Evolutionary conservation across 1,284 basidiomycete species (phyloP).

Genomic region (Retiboletus flavoniger): DNA sequence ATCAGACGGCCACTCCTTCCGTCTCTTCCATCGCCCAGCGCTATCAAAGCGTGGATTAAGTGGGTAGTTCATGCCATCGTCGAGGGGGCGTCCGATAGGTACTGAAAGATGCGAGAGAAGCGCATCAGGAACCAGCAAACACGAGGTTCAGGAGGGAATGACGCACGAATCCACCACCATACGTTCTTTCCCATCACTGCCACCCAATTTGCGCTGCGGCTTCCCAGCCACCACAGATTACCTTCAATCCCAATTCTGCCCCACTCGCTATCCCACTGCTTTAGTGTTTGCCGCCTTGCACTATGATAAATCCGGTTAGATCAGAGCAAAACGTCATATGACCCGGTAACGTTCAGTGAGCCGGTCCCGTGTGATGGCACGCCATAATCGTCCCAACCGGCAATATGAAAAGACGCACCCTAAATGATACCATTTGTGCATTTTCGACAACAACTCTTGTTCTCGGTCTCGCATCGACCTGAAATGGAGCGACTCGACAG

Average conservation of each 20-base stretch:
- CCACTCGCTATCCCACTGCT: constrained; percentile 76
- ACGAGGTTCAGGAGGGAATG: background rate
- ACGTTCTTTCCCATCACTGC: constrained; percentile 68
- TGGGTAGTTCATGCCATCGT: constrained; percentile 64
- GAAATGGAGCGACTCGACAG: constrained; percentile 70
- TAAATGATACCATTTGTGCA: constrained; percentile 49
- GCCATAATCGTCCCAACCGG: background rate
- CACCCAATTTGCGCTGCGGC: constrained; percentile 61
- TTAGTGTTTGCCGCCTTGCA: constrained; percentile 43
- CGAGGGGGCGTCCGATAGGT: constrained; percentile 57
- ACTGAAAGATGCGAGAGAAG: constrained; percentile 42
- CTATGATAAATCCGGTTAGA: constrained; percentile 36
- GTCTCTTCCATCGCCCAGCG: constrained; percentile 63
- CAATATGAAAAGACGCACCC: constrained; percentile 39
- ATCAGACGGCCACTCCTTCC: constrained; percentile 70
- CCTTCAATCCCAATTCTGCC: constrained; percentile 70
- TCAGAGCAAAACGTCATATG: background rate
- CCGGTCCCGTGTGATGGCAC: background rate
- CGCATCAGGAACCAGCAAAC: constrained; percentile 7
- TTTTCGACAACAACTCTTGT: constrained; percentile 44
- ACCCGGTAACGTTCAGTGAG: background rate
- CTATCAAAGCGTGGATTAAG: constrained; percentile 73
- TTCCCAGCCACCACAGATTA: constrained; percentile 84
- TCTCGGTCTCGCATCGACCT: constrained; percentile 64
- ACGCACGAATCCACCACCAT: constrained; percentile 75